Conservation (phyloP, 495 filamentous ascomycete species). For the Penicillium argentinense region DNA sequence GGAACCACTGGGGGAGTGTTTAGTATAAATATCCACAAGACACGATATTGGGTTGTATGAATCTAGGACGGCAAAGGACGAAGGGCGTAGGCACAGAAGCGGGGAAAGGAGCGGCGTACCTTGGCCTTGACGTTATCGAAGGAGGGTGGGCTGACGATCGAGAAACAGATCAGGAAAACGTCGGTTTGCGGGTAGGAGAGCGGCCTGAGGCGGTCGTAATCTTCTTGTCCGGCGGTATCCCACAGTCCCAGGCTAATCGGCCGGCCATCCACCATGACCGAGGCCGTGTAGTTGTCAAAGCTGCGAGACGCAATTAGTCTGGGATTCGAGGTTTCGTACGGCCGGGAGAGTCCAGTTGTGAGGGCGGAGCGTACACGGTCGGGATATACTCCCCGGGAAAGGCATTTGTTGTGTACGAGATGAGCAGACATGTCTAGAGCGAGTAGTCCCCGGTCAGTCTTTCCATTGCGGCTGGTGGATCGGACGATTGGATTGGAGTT, state of each 20-base stretch:
- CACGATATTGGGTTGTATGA: neutral
- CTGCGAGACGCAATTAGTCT: slow-evolving; percentile 43
- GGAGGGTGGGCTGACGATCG: slow-evolving; percentile 93
- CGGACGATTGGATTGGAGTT: slow-evolving; percentile 1
- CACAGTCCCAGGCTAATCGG: slow-evolving; percentile 95
- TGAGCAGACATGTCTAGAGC: slow-evolving; percentile 91
- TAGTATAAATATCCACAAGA: too few relatives aligned
- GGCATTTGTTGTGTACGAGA: slow-evolving; percentile 98
- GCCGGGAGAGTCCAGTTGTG: too few relatives aligned
- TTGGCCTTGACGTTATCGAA: slow-evolving; percentile 98
- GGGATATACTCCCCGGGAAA: slow-evolving; percentile 99
- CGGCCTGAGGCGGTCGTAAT: slow-evolving; percentile 93
- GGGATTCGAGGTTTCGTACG: too few relatives aligned
- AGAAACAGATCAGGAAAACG: slow-evolving; percentile 98
- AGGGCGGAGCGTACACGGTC: slow-evolving; percentile 84
- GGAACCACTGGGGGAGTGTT: slow-evolving; percentile 71
- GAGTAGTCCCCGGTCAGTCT: slow-evolving; percentile 8
- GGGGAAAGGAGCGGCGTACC: slow-evolving; percentile 47
- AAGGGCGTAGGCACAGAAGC: neutral
- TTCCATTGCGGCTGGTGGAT: slow-evolving; percentile 1
- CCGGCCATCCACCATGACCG: slow-evolving; percentile 97
- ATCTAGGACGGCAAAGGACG: neutral
- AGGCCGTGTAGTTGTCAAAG: slow-evolving; percentile 98
- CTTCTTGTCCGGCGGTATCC: slow-evolving; percentile 99
- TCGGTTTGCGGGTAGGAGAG: slow-evolving; percentile 98